Evolutionary conservation across 352 stramenopile species (phyloP), one percentile per base, ranked within the genome.

Genomic region (Globisporangium polare): DNA sequence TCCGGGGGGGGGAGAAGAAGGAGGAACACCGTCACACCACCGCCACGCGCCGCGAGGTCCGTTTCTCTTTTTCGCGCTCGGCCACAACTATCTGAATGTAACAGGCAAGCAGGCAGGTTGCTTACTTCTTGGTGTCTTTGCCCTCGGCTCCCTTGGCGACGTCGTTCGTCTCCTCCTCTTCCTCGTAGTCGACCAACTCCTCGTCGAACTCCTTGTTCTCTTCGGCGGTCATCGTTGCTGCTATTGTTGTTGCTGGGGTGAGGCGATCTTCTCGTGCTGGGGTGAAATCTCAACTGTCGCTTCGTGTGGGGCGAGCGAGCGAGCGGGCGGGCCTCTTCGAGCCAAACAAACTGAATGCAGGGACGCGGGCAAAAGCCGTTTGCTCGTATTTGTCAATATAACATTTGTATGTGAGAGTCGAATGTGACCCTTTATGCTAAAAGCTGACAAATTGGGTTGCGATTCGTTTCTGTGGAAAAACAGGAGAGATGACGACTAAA

Each of bases 71-170:
- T 55, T n/a, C 42, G 31, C 33, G 39, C 29, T 33, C 29, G 29
- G 7, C 39, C 29, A 22, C 31, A 57, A 43, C 41, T 59, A 42
- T 33, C 33, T 8, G 33, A 39, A 58, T 60, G 50, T 45, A 57
- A 33, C 29, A 33, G 29, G 29, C 22, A 35, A 31, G 29, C 33
- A 59, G 59, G n/a, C 39, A 68, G 57, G 27, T 68, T 66, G 70
- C 76, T 91, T 92, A 95, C 86, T 95, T 95, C 85, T 95, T 95
- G 66, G 86, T 83, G 72, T 95, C 86, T 67, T 92, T 94, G 59
- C 78, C 82, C 66, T 94, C 84, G 59, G 77, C 81, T 62, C 60
- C 73, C 78, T 94, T 94, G 71, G 75, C 77, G 58, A 86, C 80
- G 59, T 74, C 77, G 58, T 71, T 92, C 68, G 74, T 86, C 74